Percentiles rank a stretch among this genome's conserved stretches.
These are phyloP conservation scores for Chlamydomonas schloesseri DNA, from an alignment of 139 green algal genomes.

Conservation along the genomic window DNA sequence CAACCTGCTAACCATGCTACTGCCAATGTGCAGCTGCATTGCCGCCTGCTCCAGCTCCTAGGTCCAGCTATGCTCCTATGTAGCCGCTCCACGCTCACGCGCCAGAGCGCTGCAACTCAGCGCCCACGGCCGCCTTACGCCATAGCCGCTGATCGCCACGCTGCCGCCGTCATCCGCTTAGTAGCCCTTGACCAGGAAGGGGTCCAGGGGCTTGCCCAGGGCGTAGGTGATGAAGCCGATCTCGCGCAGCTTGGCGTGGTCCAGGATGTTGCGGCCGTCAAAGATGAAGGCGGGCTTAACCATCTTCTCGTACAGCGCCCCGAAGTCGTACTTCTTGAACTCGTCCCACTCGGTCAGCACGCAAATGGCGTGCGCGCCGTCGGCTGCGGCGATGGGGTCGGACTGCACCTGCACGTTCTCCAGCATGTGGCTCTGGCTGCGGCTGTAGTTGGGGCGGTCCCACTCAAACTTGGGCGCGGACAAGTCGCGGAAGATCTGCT, in stretches of 20 bases:
- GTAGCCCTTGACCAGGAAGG: slow-evolving; percentile 89
- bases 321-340: slow-evolving; percentile 93
- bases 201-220: slow-evolving; percentile 98
- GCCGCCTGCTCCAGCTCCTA: no score
- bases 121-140: no score
- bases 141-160: no score
- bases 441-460: slow-evolving; percentile 86
- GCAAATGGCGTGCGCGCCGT: slow-evolving; percentile 88
- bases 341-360: slow-evolving; percentile 99
- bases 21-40: no score
- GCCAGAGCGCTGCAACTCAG: no score
- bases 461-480: slow-evolving; percentile 91
- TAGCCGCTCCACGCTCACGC: no score
- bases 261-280: slow-evolving; percentile 97
- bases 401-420: slow-evolving; percentile 63
- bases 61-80: no score
- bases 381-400: slow-evolving; percentile 74
- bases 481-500: slow-evolving; percentile 91
- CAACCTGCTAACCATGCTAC: no score
- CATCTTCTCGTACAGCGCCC: slow-evolving; percentile 90
- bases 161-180: neutral
- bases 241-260: slow-evolving; percentile 90
- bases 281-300: slow-evolving; percentile 99
- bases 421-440: slow-evolving; percentile 63
- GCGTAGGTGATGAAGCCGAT: slow-evolving; percentile 99